Percentiles rank a stretch among this genome's conserved stretches.
Conservation (phyloP, 306 rosid species). For the Begonia peltatifolia region DNA sequence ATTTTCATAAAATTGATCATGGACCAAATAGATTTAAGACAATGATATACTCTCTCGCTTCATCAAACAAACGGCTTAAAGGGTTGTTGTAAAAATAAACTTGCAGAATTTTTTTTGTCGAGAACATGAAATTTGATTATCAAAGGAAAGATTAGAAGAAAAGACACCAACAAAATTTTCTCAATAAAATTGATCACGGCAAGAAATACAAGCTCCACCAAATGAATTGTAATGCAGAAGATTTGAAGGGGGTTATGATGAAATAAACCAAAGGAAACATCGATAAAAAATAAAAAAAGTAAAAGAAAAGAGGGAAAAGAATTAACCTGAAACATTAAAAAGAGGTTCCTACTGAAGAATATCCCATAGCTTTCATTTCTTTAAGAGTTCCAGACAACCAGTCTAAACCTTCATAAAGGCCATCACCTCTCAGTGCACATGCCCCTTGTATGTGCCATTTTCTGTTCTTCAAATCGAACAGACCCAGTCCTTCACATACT, state of each 20-base stretch:
- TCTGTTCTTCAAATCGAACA: constrained; percentile 76
- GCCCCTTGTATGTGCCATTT: constrained; percentile 98
- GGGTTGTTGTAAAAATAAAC: no score
- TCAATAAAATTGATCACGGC: no score
- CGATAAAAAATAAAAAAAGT: neutral
- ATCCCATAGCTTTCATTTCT: constrained; percentile 74
- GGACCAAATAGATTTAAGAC: no score
- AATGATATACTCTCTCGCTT: no score
- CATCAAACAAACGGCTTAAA: no score
- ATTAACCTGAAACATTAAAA: constrained; percentile 27
- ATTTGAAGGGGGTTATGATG: neutral
- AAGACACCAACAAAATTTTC: no score
- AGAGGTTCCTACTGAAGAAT: constrained; percentile 63
- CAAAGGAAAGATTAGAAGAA: no score
- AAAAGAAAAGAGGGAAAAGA: neutral
- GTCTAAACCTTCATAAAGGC: constrained; percentile 93
- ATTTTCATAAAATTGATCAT: no score
- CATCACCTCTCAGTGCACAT: constrained; percentile 82
- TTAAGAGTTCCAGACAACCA: constrained; percentile 87
- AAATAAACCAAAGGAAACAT: neutral
- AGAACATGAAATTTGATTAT: no score
- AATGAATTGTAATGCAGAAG: no score
- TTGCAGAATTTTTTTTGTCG: no score
- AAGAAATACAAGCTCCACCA: no score
- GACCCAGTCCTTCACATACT: constrained; percentile 90